Conservation (phyloP, 345 rosid genomes). For the Eucalyptus globulus region DNA sequence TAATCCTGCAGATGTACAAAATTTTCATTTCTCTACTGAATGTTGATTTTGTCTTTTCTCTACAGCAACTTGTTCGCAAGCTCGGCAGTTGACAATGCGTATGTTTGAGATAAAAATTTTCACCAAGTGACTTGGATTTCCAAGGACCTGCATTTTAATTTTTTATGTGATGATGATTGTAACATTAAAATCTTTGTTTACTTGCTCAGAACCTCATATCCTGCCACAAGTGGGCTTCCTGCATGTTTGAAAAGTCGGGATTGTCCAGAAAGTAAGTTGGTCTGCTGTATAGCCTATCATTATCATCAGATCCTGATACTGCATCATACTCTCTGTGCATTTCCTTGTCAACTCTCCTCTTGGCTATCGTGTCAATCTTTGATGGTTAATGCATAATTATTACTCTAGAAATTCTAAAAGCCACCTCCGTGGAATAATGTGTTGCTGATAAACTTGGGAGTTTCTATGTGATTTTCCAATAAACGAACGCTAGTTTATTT, state of each 20-base stretch:
- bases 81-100: conserved; percentile 8
- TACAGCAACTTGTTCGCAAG: conserved; percentile 32
- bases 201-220: background rate
- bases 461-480: background rate
- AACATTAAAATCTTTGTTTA: background rate
- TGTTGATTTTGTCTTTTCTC: background rate
- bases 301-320: background rate
- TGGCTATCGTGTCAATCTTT: background rate
- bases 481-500: background rate
- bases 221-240: background rate
- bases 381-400: background rate
- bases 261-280: background rate
- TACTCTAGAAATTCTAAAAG: background rate
- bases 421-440: background rate
- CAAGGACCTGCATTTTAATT: background rate
- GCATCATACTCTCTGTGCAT: background rate
- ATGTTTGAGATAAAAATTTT: background rate
- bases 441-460: background rate
- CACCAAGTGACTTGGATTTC: background rate
- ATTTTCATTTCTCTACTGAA: background rate
- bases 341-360: background rate
- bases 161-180: background rate
- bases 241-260: background rate
- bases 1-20: background rate
- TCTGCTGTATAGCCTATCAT: background rate